phyloP scores from a whole-genome alignment of 225 moss, liverwort and hornwort genomes.

The Marchantia paleacea region DNA sequence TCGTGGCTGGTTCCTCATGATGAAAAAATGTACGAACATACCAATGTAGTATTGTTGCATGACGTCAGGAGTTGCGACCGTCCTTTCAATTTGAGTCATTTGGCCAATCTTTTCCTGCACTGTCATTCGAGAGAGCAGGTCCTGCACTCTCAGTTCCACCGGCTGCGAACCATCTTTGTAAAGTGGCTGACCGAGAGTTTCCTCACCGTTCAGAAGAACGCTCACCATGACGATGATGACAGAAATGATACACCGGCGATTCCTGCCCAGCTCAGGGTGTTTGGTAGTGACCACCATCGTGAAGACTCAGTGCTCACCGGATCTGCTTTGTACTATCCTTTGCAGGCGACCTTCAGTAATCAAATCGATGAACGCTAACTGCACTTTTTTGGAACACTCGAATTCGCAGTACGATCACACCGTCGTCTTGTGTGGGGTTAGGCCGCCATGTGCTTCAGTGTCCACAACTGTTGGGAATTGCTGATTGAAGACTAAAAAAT shows the following conservation, averaged over 20 bases:
- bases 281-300: background rate
- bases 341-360: too few species aligned
- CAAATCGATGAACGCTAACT: too few species aligned
- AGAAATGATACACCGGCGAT: background rate
- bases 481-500: too few species aligned
- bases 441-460: too few species aligned
- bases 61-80: slow-evolving; percentile 23
- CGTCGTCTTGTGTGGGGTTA: too few species aligned
- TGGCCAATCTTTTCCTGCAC: slow-evolving; percentile 74
- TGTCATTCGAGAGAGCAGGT: slow-evolving; percentile 56
- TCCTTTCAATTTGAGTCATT: slow-evolving; percentile 64
- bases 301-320: background rate
- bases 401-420: too few species aligned
- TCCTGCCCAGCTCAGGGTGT: background rate
- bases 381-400: too few species aligned
- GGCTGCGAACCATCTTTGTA: slow-evolving; percentile 48
- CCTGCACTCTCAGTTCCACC: slow-evolving; percentile 36
- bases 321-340: background rate
- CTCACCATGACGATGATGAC: background rate
- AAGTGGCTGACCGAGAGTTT: background rate
- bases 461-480: too few species aligned
- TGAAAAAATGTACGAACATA: slow-evolving; percentile 5
- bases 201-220: background rate
- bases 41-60: slow-evolving; percentile 49
- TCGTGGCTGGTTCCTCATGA: too few species aligned